Evolutionary conservation across 352 stramenopile species (phyloP).

Genomic region (Phytophthora uliginosa): DNA sequence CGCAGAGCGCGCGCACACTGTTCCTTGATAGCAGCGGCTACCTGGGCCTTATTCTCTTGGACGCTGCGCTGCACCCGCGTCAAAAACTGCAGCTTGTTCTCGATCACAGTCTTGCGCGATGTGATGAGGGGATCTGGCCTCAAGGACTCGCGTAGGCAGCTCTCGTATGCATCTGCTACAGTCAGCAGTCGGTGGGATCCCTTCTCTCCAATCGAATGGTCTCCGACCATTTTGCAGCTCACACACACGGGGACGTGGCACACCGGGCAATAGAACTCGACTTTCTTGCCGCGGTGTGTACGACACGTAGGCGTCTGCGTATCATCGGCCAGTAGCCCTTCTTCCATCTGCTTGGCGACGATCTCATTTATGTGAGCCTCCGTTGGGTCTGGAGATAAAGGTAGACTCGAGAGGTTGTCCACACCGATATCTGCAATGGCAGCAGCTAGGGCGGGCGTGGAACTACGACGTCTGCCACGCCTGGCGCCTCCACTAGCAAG

Average conservation of each 20-base stretch:
- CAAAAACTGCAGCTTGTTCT: constrained; percentile 62
- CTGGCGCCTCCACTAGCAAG: constrained; percentile 25
- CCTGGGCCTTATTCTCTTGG: constrained; percentile 55
- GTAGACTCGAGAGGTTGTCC: constrained; percentile 10
- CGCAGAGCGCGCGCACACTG: constrained; percentile 61
- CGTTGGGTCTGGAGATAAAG: constrained; percentile 11
- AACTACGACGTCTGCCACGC: constrained; percentile 52
- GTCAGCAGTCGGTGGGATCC: constrained; percentile 72
- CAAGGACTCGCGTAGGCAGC: constrained; percentile 69
- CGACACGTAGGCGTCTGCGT: constrained; percentile 43
- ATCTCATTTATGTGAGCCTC: constrained; percentile 45
- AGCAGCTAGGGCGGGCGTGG: constrained; percentile 32
- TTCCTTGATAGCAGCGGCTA: constrained; percentile 58
- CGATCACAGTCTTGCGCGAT: constrained; percentile 72
- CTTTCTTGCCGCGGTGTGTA: constrained; percentile 59
- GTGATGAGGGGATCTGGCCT: constrained; percentile 72
- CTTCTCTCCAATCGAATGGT: constrained; percentile 85
- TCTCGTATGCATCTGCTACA: constrained; percentile 75
- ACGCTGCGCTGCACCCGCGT: constrained; percentile 39
- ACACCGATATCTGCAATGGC: constrained; percentile 23
- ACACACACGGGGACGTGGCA: constrained; percentile 77
- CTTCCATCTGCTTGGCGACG: constrained; percentile 62
- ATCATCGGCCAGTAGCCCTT: constrained; percentile 39
- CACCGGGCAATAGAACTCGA: constrained; percentile 83
- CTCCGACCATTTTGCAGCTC: constrained; percentile 86